Evolutionary conservation across 345 rosid species (phyloP), one percentile per base, ranked within the genome.

Genomic region (Lumnitzera littorea): DNA sequence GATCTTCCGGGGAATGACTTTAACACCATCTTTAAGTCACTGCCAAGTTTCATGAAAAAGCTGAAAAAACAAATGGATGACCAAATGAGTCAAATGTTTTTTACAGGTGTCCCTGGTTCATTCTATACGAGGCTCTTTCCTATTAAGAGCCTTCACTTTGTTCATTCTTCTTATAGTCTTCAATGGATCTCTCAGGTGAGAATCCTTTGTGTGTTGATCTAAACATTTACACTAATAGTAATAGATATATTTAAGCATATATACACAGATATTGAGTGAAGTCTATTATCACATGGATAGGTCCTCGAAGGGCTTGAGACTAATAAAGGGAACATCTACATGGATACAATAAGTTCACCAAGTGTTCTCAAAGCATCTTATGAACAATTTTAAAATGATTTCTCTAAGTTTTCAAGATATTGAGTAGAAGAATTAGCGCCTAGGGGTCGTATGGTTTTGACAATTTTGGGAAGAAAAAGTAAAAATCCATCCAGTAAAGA

Each of bases 1-100:
- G 90, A 84, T 36, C 79, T 84, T 41, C 80, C 83, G 0, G 76
- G 80, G 12, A 82, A 84, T 59, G 87, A 84, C 61, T 84, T 84
- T 57, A 84, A 82, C 57, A 64, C 61, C 48, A 62, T 79, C 49
- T 79, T 84, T 70, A 74, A 66, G 72, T 65, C 72, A 31, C n/a
- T 80, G 25, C 56, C 74, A 13, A 61, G 56, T 13, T 71, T 71
- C 53, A 68, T 65, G 9, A 46, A 68, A 51, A 65, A 61, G 17
- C 46, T 61, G 51, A 41, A n/a, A 31, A 67, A 61, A 17, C 63
- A 65, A 57, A 5, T 71, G 25, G 74, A 66, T 2, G 17, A 46
- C 2, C 36, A 10, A 5, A 15, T 14, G 0, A 77, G 71, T 8
- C 63, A 41, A 3, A 65, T 67, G 47, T 66, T 68, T 48, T 52